phyloP scores from a whole-genome alignment of 768 basidiomycete genomes.

The Tubosaeta sp. region DNA sequence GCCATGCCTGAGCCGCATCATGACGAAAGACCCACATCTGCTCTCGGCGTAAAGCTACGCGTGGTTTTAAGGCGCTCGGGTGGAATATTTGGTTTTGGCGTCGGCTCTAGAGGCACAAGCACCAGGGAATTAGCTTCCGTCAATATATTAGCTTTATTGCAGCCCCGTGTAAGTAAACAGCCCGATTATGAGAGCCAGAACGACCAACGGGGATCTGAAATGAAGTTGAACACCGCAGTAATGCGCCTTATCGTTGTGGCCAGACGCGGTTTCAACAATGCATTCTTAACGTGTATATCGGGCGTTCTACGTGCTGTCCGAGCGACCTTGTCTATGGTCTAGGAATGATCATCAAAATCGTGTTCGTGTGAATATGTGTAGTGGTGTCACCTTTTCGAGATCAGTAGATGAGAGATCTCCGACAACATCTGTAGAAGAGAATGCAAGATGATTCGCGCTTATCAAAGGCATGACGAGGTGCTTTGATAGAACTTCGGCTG shows the following conservation, averaged over 20 bases:
- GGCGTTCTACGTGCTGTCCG: slow-evolving; percentile 62
- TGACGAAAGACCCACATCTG: slow-evolving; percentile 18
- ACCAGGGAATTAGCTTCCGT: slow-evolving; percentile 45
- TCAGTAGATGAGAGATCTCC: slow-evolving; percentile 52
- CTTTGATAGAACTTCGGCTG: slow-evolving; percentile 71
- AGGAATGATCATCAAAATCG: slow-evolving; percentile 6
- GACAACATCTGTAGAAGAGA: slow-evolving; percentile 56
- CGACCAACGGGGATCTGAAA: slow-evolving; percentile 59
- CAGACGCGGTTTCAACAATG: slow-evolving; percentile 62
- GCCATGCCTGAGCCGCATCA: slow-evolving; percentile 1
- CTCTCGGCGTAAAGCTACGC: slow-evolving; percentile 5
- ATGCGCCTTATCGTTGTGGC: slow-evolving; percentile 66
- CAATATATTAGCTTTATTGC: slow-evolving; percentile 45
- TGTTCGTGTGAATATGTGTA: slow-evolving; percentile 1
- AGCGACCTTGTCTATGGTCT: slow-evolving; percentile 70
- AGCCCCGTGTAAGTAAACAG: slow-evolving; percentile 10
- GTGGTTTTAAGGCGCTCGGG: slow-evolving; percentile 6
- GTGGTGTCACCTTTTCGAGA: slow-evolving; percentile 55
- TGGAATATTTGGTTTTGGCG: slow-evolving; percentile 10
- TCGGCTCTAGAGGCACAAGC: slow-evolving; percentile 29
- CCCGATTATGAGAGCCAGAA: slow-evolving; percentile 4
- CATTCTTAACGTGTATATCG: slow-evolving; percentile 71
- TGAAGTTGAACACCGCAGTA: slow-evolving; percentile 68
- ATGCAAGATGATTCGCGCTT: slow-evolving; percentile 63
- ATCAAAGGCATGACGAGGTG: slow-evolving; percentile 77